Evolutionary conservation across 345 rosid genomes (phyloP), one percentile per base, ranked within the genome.

Genomic region (Turnera subulata): DNA sequence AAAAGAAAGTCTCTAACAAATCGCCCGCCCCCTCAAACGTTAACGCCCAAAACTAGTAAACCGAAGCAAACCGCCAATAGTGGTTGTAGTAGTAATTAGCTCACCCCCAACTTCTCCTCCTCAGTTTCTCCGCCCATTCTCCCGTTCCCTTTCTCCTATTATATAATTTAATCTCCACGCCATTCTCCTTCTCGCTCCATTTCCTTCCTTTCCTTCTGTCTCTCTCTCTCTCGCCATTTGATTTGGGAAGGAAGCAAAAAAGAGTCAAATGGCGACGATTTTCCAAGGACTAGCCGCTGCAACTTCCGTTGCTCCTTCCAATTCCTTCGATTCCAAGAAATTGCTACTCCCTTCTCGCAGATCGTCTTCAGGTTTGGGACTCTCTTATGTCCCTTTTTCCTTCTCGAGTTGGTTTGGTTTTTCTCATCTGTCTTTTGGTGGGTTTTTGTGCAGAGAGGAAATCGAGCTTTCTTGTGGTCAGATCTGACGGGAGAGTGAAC

Each of bases 221-320:
- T 47, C 65, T 45, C 43, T 55, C 33, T 57, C 4, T 46, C 23
- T 55, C 61, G 44, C 43, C n/a, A 14, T 17, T 55, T 35, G 45
- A 43, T 38, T 43, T 43, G 6, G 19, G 32, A 21, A 14, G 0
- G 16, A 18, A 44, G 29, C 10, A 14, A 0, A 4, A n/a, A 35
- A 17, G 29, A 6, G 56, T 53, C 56, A 40, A 64, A 86, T 86
- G 87, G 83, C 86, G 45, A 73, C 89, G 1, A 68, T 75, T 57
- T 68, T 84, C 69, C 91, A 76, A 53, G 91, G 91, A 46, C 63
- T 78, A 49, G 87, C 84, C 40, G 77, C 89, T 35, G 82, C 89
- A 0, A 74, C 80, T 5, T 76, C 88, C 47, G 47, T 79, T 0
- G 58, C 80, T 14, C 76, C 73, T 29, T 73, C 82, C 56, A 61